These are phyloP conservation scores for Volvox carteri DNA, from an alignment of 163 green algal genomes.

Conservation along the genomic window DNA sequence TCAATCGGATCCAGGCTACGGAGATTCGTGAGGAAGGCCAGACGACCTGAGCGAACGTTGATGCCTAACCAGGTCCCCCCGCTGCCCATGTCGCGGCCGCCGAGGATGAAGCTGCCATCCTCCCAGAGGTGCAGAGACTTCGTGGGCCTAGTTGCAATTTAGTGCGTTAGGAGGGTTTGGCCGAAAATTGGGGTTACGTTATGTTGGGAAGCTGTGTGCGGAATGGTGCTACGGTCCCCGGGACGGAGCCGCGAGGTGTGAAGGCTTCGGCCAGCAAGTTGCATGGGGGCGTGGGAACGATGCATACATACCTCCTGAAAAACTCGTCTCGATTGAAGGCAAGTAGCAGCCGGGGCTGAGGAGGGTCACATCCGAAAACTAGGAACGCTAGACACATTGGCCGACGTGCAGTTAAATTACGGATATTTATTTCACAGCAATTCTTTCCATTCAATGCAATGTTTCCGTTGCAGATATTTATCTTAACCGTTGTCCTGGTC, in stretches of 20 bases:
- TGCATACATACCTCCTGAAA: constrained; percentile 64
- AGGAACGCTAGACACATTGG: constrained; percentile 77
- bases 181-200: neutral
- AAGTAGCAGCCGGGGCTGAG: constrained; percentile 65
- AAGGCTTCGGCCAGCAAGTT: neutral
- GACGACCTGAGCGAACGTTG: constrained; percentile 64
- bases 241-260: neutral
- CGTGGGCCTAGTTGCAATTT: constrained; percentile 68
- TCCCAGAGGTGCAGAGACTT: constrained; percentile 74
- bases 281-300: too few species aligned
- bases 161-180: neutral
- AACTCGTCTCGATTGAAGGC: constrained; percentile 84
- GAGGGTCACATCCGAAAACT: constrained; percentile 57
- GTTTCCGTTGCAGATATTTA: too few species aligned
- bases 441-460: too few species aligned
- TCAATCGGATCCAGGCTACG: constrained; percentile 32
- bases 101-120: constrained; percentile 71
- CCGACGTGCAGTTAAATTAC: too few species aligned
- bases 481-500: too few species aligned
- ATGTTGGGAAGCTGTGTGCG: neutral
- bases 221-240: neutral
- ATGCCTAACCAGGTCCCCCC: constrained; percentile 86
- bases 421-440: too few species aligned
- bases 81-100: constrained; percentile 71
- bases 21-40: constrained; percentile 85